Conservation (phyloP, 2,329 filamentous ascomycete genomes). For the Sporothrix dimorphospora region DNA sequence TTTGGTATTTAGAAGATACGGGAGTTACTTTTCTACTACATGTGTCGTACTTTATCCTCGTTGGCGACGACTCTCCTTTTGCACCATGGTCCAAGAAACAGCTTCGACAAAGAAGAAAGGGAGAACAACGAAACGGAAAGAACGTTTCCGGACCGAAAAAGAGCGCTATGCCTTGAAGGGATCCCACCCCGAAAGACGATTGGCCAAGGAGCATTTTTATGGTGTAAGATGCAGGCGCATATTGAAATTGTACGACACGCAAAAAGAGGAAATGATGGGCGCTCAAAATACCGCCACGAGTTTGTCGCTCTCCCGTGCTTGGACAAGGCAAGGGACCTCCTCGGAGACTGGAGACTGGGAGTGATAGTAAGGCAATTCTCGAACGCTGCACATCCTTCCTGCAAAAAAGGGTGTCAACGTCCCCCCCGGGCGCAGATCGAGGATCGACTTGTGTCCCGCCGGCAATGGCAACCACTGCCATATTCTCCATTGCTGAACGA, state of each 20-base stretch:
- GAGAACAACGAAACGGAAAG: background rate
- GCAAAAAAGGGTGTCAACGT: background rate
- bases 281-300: background rate
- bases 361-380: background rate
- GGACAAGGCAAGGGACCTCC: background rate
- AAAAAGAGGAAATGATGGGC: constrained; percentile 17
- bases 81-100: background rate
- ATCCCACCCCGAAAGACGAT: background rate
- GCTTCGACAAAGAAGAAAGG: background rate
- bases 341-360: too few species aligned
- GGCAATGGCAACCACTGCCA: background rate
- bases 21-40: background rate
- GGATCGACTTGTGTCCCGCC: background rate
- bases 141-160: background rate
- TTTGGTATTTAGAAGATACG: too few species aligned
- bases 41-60: background rate
- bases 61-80: background rate
- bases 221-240: background rate
- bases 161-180: background rate
- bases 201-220: background rate
- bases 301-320: background rate
- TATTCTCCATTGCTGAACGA: too few species aligned
- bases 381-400: background rate
- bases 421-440: background rate
- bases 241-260: background rate